These are phyloP conservation scores for Tuber magnatum DNA, from an alignment of 495 filamentous ascomycete genomes.

Conservation along the genomic window DNA sequence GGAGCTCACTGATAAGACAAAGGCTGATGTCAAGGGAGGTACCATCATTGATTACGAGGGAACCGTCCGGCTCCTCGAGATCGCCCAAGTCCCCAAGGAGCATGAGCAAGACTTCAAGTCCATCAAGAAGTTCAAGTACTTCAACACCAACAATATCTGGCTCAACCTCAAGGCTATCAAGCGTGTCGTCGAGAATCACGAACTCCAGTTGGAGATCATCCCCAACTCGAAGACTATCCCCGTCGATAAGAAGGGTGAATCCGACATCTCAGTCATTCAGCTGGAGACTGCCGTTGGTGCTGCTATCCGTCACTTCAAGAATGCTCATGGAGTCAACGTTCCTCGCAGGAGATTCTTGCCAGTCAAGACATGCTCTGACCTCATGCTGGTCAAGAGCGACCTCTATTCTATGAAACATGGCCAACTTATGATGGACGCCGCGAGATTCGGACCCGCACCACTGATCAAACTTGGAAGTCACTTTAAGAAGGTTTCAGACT, in stretches of 20 bases:
- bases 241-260: slow-evolving; percentile 98
- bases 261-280: slow-evolving; percentile 93
- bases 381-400: slow-evolving; percentile 99
- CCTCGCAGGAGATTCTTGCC: slow-evolving; percentile 95
- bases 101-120: slow-evolving; percentile 99
- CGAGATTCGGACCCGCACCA: slow-evolving; percentile 94
- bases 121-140: slow-evolving; percentile 99
- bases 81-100: slow-evolving; percentile 99
- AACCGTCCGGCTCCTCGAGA: slow-evolving; percentile 90
- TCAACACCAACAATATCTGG: slow-evolving; percentile 99
- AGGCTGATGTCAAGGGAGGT: slow-evolving; percentile 99
- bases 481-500: slow-evolving; percentile 99
- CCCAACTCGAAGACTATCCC: slow-evolving; percentile 98
- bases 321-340: slow-evolving; percentile 98
- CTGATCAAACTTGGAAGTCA: slow-evolving; percentile 97
- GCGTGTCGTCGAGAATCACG: slow-evolving; percentile 96
- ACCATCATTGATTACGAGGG: slow-evolving; percentile 99
- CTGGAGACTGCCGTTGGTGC: slow-evolving; percentile 98
- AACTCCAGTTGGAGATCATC: slow-evolving; percentile 99
- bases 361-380: slow-evolving; percentile 99
- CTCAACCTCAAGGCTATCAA: slow-evolving; percentile 96
- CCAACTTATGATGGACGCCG: slow-evolving; percentile 90
- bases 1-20: slow-evolving; percentile 99
- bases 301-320: slow-evolving; percentile 96
- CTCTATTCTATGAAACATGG: slow-evolving; percentile 99